Percentiles rank a stretch among this genome's conserved stretches.
Conservation (phyloP, 2,329 filamentous ascomycete genomes). For the Metarhizium album region DNA sequence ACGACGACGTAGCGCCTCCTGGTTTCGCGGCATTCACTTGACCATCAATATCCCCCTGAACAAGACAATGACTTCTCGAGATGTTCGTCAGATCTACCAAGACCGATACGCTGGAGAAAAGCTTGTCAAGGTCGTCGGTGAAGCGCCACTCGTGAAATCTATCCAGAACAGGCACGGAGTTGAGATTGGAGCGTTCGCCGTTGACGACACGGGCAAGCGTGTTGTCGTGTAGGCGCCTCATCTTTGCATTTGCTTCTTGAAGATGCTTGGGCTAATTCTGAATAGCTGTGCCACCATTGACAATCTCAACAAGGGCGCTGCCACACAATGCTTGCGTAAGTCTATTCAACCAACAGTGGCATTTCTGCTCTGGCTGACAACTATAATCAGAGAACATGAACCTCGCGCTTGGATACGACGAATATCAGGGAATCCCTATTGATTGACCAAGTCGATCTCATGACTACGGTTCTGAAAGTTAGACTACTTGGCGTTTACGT, state of each 20-base stretch:
- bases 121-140: conserved; percentile 84
- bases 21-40: conserved; percentile 66
- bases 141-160: conserved; percentile 67
- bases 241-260: conserved; percentile 53
- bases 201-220: conserved; percentile 78
- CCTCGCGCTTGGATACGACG: conserved; percentile 74
- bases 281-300: conserved; percentile 65
- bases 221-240: conserved; percentile 53
- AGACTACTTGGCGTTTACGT: no score
- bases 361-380: conserved; percentile 41
- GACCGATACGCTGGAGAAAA: conserved; percentile 93
- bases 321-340: conserved; percentile 85
- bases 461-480: no score
- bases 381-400: conserved; percentile 74
- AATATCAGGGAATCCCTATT: conserved; percentile 75
- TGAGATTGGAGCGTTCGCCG: conserved; percentile 89
- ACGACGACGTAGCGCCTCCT: not conserved
- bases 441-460: no score
- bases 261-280: not conserved
- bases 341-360: conserved; percentile 16
- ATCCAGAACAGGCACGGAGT: conserved; percentile 80
- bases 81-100: conserved; percentile 91
- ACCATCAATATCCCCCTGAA: conserved; percentile 84
- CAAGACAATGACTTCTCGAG: conserved; percentile 77
- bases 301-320: conserved; percentile 86